Conservation (phyloP, 352 stramenopile species). For the Lagenidium sp. region DNA sequence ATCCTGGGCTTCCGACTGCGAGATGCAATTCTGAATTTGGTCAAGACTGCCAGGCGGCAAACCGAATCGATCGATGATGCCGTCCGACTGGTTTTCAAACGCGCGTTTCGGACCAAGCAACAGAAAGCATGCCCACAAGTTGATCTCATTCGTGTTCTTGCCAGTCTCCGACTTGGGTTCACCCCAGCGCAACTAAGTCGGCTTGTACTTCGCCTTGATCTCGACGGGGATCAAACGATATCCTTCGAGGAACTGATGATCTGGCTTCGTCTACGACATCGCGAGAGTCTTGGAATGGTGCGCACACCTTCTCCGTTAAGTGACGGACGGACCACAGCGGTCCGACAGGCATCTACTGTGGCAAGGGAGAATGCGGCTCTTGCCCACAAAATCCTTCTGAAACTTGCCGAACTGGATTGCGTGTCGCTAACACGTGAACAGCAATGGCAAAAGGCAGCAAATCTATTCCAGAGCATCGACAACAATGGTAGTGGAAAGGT, state of each 20-base stretch:
- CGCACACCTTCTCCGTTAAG: background rate
- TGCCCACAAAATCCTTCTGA: background rate
- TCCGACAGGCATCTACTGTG: too few species aligned
- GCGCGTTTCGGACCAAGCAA: conserved; percentile 22
- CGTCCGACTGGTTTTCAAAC: conserved; percentile 39
- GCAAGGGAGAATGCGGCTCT: too few species aligned
- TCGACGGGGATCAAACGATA: conserved; percentile 35
- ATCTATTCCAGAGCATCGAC: conserved; percentile 42
- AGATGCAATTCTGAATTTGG: conserved; percentile 27
- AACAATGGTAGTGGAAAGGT: conserved; percentile 44
- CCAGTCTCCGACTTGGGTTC: conserved; percentile 28
- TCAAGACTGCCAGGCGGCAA: conserved; percentile 24
- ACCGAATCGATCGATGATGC: conserved; percentile 35
- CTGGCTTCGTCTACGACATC: conserved; percentile 36
- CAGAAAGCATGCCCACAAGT: conserved; percentile 12
- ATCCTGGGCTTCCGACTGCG: conserved; percentile 38
- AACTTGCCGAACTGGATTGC: conserved; percentile 1
- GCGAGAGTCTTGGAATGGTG: background rate
- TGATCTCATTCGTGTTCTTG: conserved; percentile 31
- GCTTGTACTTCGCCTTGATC: conserved; percentile 43
- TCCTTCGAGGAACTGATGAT: conserved; percentile 64
- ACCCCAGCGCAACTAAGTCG: conserved; percentile 35
- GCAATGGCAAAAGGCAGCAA: conserved; percentile 6
- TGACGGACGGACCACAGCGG: background rate
- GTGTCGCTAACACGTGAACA: background rate